Conservation (phyloP, 176 grass and related monocot genomes). For the Neostapfia colusana region DNA sequence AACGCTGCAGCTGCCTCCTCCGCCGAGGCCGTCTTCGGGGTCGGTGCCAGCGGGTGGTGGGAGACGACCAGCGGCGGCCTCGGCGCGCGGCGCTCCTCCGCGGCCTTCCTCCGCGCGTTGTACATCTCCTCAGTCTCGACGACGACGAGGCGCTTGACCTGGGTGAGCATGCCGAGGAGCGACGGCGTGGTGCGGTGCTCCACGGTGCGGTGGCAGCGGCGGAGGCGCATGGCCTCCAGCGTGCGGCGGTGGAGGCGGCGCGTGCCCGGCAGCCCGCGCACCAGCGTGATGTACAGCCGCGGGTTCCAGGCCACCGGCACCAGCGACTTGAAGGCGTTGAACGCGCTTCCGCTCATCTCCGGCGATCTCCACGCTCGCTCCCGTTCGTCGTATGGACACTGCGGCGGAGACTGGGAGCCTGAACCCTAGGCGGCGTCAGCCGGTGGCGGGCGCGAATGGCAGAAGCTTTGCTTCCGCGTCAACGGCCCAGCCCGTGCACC, state of each 20-base stretch:
- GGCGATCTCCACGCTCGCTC: constrained; percentile 5
- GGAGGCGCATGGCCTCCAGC: constrained; percentile 96
- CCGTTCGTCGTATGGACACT: not conserved
- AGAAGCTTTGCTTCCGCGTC: not conserved
- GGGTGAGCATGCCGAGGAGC: constrained; percentile 81
- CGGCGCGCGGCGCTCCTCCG: constrained; percentile 65
- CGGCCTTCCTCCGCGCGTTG: constrained; percentile 62
- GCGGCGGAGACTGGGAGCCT: constrained; percentile 40
- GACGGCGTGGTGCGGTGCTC: constrained; percentile 89
- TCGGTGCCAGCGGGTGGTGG: constrained; percentile 31
- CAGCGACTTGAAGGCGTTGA: constrained; percentile 76
- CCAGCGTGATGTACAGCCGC: constrained; percentile 83
- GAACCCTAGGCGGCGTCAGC: not conserved
- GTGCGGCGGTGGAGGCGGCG: constrained; percentile 90
- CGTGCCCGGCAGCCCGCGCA: constrained; percentile 78
- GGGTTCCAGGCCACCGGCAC: constrained; percentile 76
- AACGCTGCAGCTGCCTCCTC: not conserved
- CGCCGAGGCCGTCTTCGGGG: not conserved
- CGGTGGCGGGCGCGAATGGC: not conserved
- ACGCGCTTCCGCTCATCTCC: constrained; percentile 75
- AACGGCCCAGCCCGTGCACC: no score
- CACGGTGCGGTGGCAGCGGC: constrained; percentile 84
- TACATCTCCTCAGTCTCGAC: constrained; percentile 94
- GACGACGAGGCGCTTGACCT: constrained; percentile 93
- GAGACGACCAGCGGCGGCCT: constrained; percentile 74